Evolutionary conservation across 805 yeast species (phyloP).

Genomic region (Candida awuae): DNA sequence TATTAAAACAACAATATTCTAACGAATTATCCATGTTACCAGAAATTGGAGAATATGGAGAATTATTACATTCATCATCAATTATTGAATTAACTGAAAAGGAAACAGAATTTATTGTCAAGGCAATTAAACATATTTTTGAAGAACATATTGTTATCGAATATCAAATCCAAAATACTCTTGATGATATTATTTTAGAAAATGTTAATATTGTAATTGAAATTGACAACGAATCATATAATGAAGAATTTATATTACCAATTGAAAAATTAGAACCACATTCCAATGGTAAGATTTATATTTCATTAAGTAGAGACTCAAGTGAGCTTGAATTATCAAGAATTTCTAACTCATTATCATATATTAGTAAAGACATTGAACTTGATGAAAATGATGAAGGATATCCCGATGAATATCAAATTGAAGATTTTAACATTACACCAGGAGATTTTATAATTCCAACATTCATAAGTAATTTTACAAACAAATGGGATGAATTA

Average conservation of each 20-base stretch:
- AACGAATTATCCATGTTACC: constrained; percentile 64
- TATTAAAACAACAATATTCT: constrained; percentile 57
- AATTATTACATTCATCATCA: constrained; percentile 61
- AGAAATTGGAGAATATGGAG: constrained; percentile 68
- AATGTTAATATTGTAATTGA: constrained; percentile 65
- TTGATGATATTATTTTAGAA: constrained; percentile 67
- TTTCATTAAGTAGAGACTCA: constrained; percentile 59
- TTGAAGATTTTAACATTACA: constrained; percentile 65
- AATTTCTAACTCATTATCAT: constrained; percentile 61
- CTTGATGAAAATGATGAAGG: constrained; percentile 71
- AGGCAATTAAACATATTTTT: constrained; percentile 76
- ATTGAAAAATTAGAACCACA: constrained; percentile 66
- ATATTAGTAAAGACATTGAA: constrained; percentile 72
- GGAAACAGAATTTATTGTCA: constrained; percentile 89
- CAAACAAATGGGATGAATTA: constrained; percentile 65
- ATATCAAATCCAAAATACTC: constrained; percentile 77
- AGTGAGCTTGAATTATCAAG: constrained; percentile 27
- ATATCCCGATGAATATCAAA: constrained; percentile 86
- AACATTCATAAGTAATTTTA: constrained; percentile 68
- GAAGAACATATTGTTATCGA: constrained; percentile 68
- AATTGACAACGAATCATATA: constrained; percentile 49
- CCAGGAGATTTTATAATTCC: constrained; percentile 83
- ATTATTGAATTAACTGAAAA: constrained; percentile 70
- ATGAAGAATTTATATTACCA: constrained; percentile 69
- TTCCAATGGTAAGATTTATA: constrained; percentile 66